Base-by-base conservation (phyloP, 345 rosid species). In the Isatis tinctoria region DNA sequence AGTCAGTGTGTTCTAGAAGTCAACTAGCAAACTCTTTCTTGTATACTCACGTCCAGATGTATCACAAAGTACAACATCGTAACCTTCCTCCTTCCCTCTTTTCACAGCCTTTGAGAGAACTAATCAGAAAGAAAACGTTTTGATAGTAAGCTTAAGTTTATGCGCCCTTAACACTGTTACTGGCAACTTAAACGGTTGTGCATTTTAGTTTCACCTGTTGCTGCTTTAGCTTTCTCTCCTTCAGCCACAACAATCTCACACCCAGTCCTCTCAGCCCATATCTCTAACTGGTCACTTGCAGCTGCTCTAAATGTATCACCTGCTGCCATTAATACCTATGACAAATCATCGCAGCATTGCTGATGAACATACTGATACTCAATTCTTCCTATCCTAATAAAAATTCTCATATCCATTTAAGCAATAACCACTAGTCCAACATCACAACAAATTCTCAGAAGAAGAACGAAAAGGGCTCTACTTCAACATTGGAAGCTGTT, bases 261-360 rank as follows among this genome's bases (percentile, higher is more conserved):
- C 40, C 86, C 97, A 16, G 97, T 85, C 81, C 96, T 87, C 86
- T 90, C 93, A 12, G 97, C 97, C 99, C 97, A 90, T 67, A 95
- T 90, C 83, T 94, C 97, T 52, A 95, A 84, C 81, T 91, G 97
- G 79, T 95, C 97, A 75, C 91, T 92, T 58, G 97, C 91, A 74
- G 99, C 99, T 74, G 99, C 97, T 79, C 99, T 88, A 80, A 90
- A 95, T 47, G 99, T 95, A 81, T 95, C 99, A 17, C 99, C 99
- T 69, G 99, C 99, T 32, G 97, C 99, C 87, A 91, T 79, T 75
- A 95, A 80, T 80, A 92, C 83, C 99, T 91, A 82, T 67, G 56
- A 82, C 72, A 77, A 75, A 71, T 75, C 79, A 77, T 70, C 37
- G 18, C 71, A 75, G 69, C 45, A 53, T 61, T 64, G 67, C 65